These are phyloP conservation scores for Coprinopsis marcescibilis DNA, from an alignment of 768 basidiomycete species.

Conservation along the genomic window DNA sequence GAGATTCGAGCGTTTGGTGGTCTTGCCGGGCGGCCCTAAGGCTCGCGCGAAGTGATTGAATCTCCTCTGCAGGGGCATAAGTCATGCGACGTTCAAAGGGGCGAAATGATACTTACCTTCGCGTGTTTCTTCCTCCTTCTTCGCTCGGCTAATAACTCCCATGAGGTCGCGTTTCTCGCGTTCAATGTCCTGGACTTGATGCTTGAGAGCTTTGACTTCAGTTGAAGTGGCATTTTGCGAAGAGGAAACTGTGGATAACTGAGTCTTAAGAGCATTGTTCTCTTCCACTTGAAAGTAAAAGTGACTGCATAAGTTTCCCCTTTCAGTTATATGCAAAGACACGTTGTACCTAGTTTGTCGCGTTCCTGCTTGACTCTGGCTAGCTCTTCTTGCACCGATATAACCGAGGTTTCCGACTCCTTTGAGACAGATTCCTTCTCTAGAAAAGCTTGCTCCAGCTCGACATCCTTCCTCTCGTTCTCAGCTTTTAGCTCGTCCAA, in stretches of 20 bases:
- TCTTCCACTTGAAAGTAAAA: conserved; percentile 19
- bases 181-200: conserved; percentile 67
- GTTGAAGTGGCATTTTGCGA: conserved; percentile 59
- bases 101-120: conserved; percentile 59
- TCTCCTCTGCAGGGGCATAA: conserved; percentile 49
- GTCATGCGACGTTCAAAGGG: conserved; percentile 2
- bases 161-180: conserved; percentile 89
- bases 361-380: conserved; percentile 53
- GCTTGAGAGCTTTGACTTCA: conserved; percentile 53
- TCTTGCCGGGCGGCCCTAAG: conserved; percentile 76
- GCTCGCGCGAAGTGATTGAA: conserved; percentile 58
- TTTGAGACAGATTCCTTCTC: conserved; percentile 61
- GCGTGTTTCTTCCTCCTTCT: conserved; percentile 66
- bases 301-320: conserved; percentile 16
- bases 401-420: conserved; percentile 50
- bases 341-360: conserved; percentile 54
- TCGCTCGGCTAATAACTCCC: conserved; percentile 74
- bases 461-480: conserved; percentile 67
- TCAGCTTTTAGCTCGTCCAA: conserved; percentile 69
- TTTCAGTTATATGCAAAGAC: conserved; percentile 3
- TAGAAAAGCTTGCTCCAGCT: conserved; percentile 79
- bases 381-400: conserved; percentile 52
- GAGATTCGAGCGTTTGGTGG: conserved; percentile 58
- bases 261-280: conserved; percentile 46
- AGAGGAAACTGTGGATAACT: conserved; percentile 50